phyloP scores from a whole-genome alignment of 495 filamentous ascomycete species.

The Hyaloscypha hepaticicola region DNA sequence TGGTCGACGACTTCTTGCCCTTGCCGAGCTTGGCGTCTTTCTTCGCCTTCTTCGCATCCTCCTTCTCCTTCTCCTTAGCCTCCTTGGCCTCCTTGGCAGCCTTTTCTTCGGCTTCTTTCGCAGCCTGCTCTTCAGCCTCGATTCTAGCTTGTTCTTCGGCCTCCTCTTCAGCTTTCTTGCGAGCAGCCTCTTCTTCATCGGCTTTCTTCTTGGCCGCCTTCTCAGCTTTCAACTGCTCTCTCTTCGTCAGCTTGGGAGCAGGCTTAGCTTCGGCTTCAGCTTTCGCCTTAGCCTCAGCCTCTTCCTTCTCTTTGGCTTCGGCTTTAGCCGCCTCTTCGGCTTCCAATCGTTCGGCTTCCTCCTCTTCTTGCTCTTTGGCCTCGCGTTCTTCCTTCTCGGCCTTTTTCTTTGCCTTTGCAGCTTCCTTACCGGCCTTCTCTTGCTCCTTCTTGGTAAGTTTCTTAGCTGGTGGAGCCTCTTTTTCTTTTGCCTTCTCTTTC shows the following conservation, averaged over 20 bases:
- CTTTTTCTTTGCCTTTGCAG: conserved; percentile 24
- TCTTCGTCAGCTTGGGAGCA: conserved; percentile 42
- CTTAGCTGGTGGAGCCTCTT: conserved; percentile 18
- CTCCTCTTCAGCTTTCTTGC: conserved; percentile 16
- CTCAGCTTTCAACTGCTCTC: conserved; percentile 28
- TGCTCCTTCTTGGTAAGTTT: conserved; percentile 29
- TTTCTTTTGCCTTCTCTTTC: conserved; percentile 16
- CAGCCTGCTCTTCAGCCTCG: conserved; percentile 22
- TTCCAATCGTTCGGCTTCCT: conserved; percentile 18
- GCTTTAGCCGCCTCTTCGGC: conserved; percentile 23
- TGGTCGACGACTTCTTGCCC: conserved; percentile 17
- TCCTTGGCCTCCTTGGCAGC: conserved; percentile 22
- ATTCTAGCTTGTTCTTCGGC: conserved; percentile 12
- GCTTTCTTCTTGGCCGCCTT: conserved; percentile 25
- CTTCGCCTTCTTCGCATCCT: conserved; percentile 24
- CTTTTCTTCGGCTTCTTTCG: conserved; percentile 30
- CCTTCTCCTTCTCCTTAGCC: conserved; percentile 23
- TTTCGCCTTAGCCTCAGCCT: conserved; percentile 13
- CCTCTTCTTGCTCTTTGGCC: conserved; percentile 25
- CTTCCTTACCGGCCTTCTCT: conserved; percentile 24
- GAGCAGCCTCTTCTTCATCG: conserved; percentile 27
- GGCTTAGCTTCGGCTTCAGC: conserved; percentile 22
- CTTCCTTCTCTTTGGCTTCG: conserved; percentile 18
- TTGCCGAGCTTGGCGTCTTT: conserved; percentile 26
- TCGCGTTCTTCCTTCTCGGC: conserved; percentile 29